These are phyloP conservation scores for Parafenestella ontariensis DNA, from an alignment of 2,329 filamentous ascomycete genomes.

Conservation along the genomic window DNA sequence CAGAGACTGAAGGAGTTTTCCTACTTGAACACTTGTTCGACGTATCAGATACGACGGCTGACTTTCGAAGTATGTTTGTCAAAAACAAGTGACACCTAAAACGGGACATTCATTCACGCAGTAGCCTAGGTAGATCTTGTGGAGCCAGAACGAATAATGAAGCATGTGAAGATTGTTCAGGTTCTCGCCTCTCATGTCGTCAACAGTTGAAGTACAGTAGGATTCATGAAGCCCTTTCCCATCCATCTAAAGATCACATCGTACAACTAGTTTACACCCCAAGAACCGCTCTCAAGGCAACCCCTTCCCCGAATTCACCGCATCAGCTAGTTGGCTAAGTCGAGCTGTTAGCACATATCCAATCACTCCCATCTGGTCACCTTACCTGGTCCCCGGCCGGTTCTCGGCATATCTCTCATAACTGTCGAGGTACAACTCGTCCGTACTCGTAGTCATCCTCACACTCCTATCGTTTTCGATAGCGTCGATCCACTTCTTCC, in stretches of 20 bases:
- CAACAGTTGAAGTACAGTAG: too few relatives aligned
- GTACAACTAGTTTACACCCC: not conserved
- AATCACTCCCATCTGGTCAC: not conserved
- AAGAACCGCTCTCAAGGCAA: slow-evolving; percentile 51
- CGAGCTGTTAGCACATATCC: not conserved
- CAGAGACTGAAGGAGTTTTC: too few relatives aligned
- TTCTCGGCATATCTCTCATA: slow-evolving; percentile 71
- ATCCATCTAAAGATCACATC: not conserved
- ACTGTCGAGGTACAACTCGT: slow-evolving; percentile 71
- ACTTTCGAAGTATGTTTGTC: too few relatives aligned
- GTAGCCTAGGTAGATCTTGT: too few relatives aligned
- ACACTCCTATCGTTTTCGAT: slow-evolving; percentile 70
- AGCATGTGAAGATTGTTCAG: too few relatives aligned
- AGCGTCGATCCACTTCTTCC: slow-evolving; percentile 73
- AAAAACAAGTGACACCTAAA: too few relatives aligned
- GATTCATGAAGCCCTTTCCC: too few relatives aligned
- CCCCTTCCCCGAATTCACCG: slow-evolving; percentile 64
- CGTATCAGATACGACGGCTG: too few relatives aligned
- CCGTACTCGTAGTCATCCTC: slow-evolving; percentile 70
- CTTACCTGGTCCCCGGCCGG: slow-evolving; percentile 58
- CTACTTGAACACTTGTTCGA: too few relatives aligned
- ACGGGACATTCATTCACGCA: too few relatives aligned
- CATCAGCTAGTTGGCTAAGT: slow-evolving; percentile 62
- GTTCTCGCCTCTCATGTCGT: too few relatives aligned
- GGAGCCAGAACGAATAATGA: too few relatives aligned